phyloP scores from a whole-genome alignment of 768 basidiomycete species.

The Scleroderma bovista region DNA sequence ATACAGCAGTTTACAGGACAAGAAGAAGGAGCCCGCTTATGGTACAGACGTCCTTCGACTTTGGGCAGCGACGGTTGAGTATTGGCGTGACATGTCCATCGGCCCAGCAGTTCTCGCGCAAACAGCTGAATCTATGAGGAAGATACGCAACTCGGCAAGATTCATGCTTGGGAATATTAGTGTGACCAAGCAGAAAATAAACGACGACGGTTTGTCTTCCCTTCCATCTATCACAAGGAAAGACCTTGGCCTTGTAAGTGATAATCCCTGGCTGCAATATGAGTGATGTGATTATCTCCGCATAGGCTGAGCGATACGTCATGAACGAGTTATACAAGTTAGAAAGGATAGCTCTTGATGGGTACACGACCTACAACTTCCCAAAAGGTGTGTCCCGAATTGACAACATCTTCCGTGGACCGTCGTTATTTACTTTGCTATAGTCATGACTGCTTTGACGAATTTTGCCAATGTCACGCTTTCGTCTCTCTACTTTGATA shows the following conservation, averaged over 20 bases:
- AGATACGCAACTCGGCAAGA: conserved; percentile 79
- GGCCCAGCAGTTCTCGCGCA: conserved; percentile 74
- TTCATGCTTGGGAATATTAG: conserved; percentile 83
- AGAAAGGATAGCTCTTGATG: conserved; percentile 59
- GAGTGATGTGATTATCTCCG: background rate
- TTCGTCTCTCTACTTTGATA: conserved; percentile 89
- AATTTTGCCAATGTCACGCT: conserved; percentile 80
- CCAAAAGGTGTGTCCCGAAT: conserved; percentile 55
- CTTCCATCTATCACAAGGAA: conserved; percentile 17
- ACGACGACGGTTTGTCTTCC: background rate
- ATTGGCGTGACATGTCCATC: conserved; percentile 82
- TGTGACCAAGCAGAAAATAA: conserved; percentile 11
- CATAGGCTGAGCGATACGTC: conserved; percentile 77
- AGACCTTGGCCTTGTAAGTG: conserved; percentile 61
- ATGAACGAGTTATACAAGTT: conserved; percentile 78
- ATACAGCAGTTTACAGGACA: conserved; percentile 38
- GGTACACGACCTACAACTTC: conserved; percentile 74
- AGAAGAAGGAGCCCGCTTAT: conserved; percentile 69
- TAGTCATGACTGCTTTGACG: conserved; percentile 67
- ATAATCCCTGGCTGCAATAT: background rate
- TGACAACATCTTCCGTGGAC: no score
- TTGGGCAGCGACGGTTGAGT: conserved; percentile 91
- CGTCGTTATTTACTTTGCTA: conserved; percentile 3
- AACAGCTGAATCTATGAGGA: conserved; percentile 69
- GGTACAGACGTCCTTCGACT: conserved; percentile 84